A percentile compares a stretch with the other conserved stretches of the same genome.
These are phyloP conservation scores for Pulicaria dysenterica DNA, from an alignment of 129 eudicot species.

Conservation along the genomic window DNA sequence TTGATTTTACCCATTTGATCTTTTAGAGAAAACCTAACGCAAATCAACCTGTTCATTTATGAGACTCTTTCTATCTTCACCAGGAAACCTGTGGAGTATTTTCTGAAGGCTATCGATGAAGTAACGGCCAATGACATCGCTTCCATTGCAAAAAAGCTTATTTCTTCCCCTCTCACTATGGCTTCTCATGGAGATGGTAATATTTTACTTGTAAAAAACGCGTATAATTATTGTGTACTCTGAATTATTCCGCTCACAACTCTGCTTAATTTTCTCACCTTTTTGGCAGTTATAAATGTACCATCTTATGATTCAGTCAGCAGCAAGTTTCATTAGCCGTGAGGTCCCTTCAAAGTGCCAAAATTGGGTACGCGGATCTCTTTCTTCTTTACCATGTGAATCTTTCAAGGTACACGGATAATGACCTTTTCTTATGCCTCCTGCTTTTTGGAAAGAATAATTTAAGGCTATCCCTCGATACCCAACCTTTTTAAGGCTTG, in stretches of 20 bases:
- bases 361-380: neutral
- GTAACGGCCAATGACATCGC: conserved; percentile 69
- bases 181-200: conserved; percentile 97
- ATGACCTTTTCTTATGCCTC: conserved; percentile 36
- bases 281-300: conserved; percentile 62
- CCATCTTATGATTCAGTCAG: conserved; percentile 76
- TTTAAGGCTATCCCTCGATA: conserved; percentile 23
- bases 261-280: neutral
- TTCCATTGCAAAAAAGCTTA: conserved; percentile 62
- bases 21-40: too few relatives aligned
- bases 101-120: conserved; percentile 71
- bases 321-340: conserved; percentile 55
- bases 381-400: conserved; percentile 23
- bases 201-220: neutral
- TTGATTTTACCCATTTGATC: too few relatives aligned
- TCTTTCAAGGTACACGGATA: conserved; percentile 38
- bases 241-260: neutral
- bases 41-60: neutral
- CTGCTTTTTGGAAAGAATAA: conserved; percentile 25
- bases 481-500: conserved; percentile 24
- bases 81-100: conserved; percentile 91
- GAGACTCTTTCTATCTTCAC: neutral
- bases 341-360: conserved; percentile 17
- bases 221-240: neutral
- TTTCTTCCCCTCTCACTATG: conserved; percentile 93